A percentile compares a stretch with the other conserved stretches of the same genome.
Conservation (phyloP, 139 green algal species). For the Astrephomene gubernaculifera region DNA sequence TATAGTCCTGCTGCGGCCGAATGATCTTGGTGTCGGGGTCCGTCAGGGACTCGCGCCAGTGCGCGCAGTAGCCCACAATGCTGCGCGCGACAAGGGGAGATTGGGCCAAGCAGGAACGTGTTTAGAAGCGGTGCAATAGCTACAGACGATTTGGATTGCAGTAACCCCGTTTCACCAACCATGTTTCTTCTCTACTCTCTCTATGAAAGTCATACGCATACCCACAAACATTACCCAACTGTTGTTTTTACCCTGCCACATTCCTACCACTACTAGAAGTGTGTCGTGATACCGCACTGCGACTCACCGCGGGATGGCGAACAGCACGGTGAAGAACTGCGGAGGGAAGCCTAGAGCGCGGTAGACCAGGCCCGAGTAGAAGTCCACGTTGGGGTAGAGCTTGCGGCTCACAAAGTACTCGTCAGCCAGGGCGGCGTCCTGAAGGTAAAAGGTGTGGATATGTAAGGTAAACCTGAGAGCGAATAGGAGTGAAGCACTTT, state of each 20-base stretch:
- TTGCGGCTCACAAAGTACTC: constrained; percentile 90
- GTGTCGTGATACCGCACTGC: too few relatives aligned
- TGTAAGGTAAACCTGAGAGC: too few relatives aligned
- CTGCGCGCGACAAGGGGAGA: constrained; percentile 47
- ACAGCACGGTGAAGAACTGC: constrained; percentile 99
- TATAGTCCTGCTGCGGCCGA: constrained; percentile 97
- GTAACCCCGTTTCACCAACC: too few relatives aligned
- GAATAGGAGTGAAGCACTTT: too few relatives aligned
- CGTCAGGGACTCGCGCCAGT: constrained; percentile 96
- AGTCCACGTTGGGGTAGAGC: constrained; percentile 99
- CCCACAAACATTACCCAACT: too few relatives aligned
- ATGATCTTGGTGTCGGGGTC: constrained; percentile 98
- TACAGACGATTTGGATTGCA: too few relatives aligned
- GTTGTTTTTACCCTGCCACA: too few relatives aligned
- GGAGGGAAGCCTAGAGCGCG: constrained; percentile 97
- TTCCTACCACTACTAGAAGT: too few relatives aligned
- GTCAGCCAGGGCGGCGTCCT: constrained; percentile 71
- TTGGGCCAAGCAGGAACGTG: not conserved
- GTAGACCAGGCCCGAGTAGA: constrained; percentile 95
- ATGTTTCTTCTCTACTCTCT: too few relatives aligned
- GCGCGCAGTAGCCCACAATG: constrained; percentile 93
- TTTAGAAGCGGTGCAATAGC: too few relatives aligned
- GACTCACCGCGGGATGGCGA: constrained; percentile 91
- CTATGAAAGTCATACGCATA: too few relatives aligned
- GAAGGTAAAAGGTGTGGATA: too few relatives aligned